These are phyloP conservation scores for Moniliella sp. DNA, from an alignment of 1,284 basidiomycete species.

Conservation along the genomic window DNA sequence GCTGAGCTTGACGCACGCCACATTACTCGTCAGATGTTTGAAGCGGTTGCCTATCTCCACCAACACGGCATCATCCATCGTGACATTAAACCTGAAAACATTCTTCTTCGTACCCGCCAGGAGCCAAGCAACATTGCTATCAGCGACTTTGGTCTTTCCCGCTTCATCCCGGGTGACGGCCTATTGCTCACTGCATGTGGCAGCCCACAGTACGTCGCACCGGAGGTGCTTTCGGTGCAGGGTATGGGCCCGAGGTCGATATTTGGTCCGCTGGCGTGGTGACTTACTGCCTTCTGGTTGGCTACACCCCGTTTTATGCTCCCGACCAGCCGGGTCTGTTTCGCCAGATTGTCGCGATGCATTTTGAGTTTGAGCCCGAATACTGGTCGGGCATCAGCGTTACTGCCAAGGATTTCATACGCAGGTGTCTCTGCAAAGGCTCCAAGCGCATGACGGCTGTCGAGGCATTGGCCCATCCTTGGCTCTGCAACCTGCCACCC, in stretches of 20 bases:
- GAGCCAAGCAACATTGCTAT: conserved; percentile 23
- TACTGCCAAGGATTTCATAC: conserved; percentile 27
- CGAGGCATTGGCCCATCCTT: conserved; percentile 25
- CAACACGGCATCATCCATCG: conserved; percentile 27
- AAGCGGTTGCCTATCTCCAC: conserved; percentile 27
- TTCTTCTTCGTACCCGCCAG: conserved; percentile 16
- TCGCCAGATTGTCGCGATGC: conserved; percentile 24
- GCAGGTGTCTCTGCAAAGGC: conserved; percentile 19
- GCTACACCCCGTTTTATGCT: conserved; percentile 32
- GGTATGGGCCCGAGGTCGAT: conserved; percentile 25
- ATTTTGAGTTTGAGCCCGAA: conserved; percentile 21
- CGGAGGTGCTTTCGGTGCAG: conserved; percentile 29
- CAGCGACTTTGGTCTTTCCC: conserved; percentile 30
- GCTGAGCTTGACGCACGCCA: conserved; percentile 27
- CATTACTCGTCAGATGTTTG: conserved; percentile 23
- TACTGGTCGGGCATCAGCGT: conserved; percentile 28
- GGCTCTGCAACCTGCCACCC: conserved; percentile 20
- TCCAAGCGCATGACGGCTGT: conserved; percentile 21
- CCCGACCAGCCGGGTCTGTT: conserved; percentile 23
- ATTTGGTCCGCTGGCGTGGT: conserved; percentile 32
- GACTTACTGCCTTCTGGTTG: conserved; percentile 27
- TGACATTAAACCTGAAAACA: conserved; percentile 32
- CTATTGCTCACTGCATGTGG: conserved; percentile 29
- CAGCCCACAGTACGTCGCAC: conserved; percentile 29
- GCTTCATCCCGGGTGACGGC: conserved; percentile 24